Base-by-base conservation (phyloP, 257 asterid species). In the Solanum acaule region DNA sequence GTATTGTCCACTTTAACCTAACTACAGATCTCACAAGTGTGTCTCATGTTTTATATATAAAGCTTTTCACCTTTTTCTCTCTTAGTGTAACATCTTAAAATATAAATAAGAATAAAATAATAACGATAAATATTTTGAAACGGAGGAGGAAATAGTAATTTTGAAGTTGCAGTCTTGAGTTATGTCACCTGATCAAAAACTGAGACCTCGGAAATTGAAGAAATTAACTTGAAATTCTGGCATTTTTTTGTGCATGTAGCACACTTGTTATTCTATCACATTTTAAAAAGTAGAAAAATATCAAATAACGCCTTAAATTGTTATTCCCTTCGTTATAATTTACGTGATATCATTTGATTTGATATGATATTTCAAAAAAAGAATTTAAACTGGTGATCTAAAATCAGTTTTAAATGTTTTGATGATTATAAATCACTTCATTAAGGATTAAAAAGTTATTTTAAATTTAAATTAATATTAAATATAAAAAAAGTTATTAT, bases 151-250 rank as follows among this genome's bases (percentile, higher is more conserved):
- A 8, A 65, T n/a, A 25, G 31, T 5, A 65, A 65, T 67, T 67
- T 25, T 25, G 73, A n/a, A 63, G 15, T 65, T 65, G 33, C 8
- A 65, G 6, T 65, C 3, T 68, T 14, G 22, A 68, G 34, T 29
- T 68, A n/a, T 14, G 76, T 68, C 84, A 77, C 35, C 59, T 77
- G 34, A 77, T n/a, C 6, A 77, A 77, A 25, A 23, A 11, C 8
- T 37, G 27, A 37, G 16, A 61, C 88, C 27, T 88, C 29, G 90
- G 90, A 87, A 91, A 86, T 25, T 87, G 91, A 87, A 37, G 14
- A 76, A 14, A 79, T 44, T 42, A 44, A 73, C 59, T 33, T 72
- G 83, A 42, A 42, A 71, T 81, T 10, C 77, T 86, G 90, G 27
- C 82, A 65, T 38, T 49, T 87, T 75, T 88, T 27, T 84, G 37